Evolutionary conservation across 2,329 filamentous ascomycete genomes (phyloP), one percentile per base, ranked within the genome.

Genomic region (Dissoconium aciculare): DNA sequence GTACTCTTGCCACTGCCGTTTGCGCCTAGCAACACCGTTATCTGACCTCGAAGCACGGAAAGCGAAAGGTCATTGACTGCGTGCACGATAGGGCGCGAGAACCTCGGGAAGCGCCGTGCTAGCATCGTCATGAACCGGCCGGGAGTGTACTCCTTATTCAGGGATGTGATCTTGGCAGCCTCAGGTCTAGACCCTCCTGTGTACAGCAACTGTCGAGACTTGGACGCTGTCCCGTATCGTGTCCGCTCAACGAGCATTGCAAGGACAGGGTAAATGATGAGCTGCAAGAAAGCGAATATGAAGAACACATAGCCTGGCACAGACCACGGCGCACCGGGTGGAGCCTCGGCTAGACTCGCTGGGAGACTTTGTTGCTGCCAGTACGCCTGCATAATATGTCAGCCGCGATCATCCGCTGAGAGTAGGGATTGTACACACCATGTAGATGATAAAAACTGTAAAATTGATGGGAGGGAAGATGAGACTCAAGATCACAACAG

Each of bases 1-100:
- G 84, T 93, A 32, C 76, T 83, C 54, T 94, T 93, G 19, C 84
- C 84, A 45, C 75, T 82, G 10, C 84, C 84, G 49, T 93, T 93
- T 5, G 83, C 82, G 23, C 84, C 84, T 0, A 93, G 66, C 0
- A 94, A 62, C 2, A 85, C 80, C 49, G 91, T 68, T 31, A 94
- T 92, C 44, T 92, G 77, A 1, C 85, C 85, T 39, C 74, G 71
- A 3, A 70, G 65, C 3, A 81, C 80, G 11, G 69, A 66, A 28
- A 94, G 62, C 30, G 67, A 77, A 21, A 94, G 59, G 24, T 74
- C 63, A 36, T 83, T 66, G 24, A 94, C 83, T 3, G 85, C 85
- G n/a, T 76, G 55, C 1, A 93, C 82, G 0, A 72, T 72, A 21
- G 75, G 67, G n/a, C 64, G 66, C 5, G 47, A 55, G 35, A 55